Evolutionary conservation across 305 asterid species (phyloP).

Genomic region (Solanum chacoense): DNA sequence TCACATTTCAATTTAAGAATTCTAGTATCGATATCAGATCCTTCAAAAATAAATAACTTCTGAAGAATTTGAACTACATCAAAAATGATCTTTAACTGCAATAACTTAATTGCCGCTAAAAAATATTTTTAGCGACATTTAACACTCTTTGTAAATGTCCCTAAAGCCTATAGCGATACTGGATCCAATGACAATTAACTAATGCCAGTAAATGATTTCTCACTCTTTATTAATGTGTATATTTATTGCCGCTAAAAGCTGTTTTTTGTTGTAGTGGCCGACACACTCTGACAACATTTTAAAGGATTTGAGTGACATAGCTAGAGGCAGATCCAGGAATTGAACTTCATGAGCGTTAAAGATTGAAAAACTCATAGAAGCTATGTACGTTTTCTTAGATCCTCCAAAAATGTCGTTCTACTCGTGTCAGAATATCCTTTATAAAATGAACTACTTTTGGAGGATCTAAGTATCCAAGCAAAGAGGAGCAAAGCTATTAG

Average conservation of each 20-base stretch:
- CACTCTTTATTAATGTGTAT: not conserved
- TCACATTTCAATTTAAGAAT: not conserved
- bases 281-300: not conserved
- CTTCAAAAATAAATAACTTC: not conserved
- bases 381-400: not conserved
- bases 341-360: not conserved
- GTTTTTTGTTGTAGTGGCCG: not conserved
- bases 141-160: not conserved
- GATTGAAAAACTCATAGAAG: not conserved
- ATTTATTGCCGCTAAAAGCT: not conserved
- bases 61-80: not conserved
- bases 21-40: not conserved
- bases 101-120: too few species aligned
- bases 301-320: not conserved
- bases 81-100: too few species aligned
- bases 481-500: not conserved
- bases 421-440: not conserved
- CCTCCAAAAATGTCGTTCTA: not conserved
- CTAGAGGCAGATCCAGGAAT: not conserved
- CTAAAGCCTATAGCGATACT: not conserved
- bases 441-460: not conserved
- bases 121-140: too few species aligned
- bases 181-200: not conserved
- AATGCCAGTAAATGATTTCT: fast-evolving
- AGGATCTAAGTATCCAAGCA: not conserved